Evolutionary conservation across 2,329 filamentous ascomycete genomes (phyloP).

Genomic region (Alternaria infectoria): DNA sequence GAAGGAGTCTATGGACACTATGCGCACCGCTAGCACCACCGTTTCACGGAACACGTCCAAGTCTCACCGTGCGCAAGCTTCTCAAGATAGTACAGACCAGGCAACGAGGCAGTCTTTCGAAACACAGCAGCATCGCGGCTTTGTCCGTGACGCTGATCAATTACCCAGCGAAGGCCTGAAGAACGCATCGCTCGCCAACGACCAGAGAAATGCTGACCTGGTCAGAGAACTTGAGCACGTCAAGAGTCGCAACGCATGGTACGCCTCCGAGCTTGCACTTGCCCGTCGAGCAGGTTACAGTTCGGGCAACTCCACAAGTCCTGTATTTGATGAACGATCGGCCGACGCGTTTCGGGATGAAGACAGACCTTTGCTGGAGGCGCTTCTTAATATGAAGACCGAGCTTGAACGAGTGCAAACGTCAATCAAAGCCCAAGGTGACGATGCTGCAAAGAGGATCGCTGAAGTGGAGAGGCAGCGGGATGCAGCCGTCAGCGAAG

Average conservation of each 20-base stretch:
- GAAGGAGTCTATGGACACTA: conserved; percentile 47
- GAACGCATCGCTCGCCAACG: conserved; percentile 67
- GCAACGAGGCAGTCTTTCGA: conserved; percentile 42
- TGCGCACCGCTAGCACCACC: conserved; percentile 40
- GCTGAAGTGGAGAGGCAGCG: conserved; percentile 94
- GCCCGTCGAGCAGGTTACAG: conserved; percentile 89
- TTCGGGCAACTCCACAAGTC: conserved; percentile 71
- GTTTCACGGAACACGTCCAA: conserved; percentile 45
- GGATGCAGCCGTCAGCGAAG: conserved; percentile 92
- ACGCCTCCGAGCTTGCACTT: conserved; percentile 90
- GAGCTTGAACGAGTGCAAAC: conserved; percentile 89
- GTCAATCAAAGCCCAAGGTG: conserved; percentile 86
- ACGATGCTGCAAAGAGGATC: conserved; percentile 84
- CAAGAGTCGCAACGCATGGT: conserved; percentile 93
- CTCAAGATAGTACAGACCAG: conserved; percentile 61
- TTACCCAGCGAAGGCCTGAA: conserved; percentile 64
- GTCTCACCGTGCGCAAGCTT: conserved; percentile 64
- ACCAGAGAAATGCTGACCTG: conserved; percentile 71
- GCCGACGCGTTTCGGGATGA: conserved; percentile 87
- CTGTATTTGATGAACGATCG: conserved; percentile 75
- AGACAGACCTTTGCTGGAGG: conserved; percentile 89
- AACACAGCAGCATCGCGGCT: conserved; percentile 35
- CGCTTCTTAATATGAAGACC: conserved; percentile 85
- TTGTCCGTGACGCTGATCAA: conserved; percentile 41
- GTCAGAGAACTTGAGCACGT: conserved; percentile 85